Base-by-base conservation (phyloP, 2,329 filamentous ascomycete species). In the Colletotrichum camelliae region DNA sequence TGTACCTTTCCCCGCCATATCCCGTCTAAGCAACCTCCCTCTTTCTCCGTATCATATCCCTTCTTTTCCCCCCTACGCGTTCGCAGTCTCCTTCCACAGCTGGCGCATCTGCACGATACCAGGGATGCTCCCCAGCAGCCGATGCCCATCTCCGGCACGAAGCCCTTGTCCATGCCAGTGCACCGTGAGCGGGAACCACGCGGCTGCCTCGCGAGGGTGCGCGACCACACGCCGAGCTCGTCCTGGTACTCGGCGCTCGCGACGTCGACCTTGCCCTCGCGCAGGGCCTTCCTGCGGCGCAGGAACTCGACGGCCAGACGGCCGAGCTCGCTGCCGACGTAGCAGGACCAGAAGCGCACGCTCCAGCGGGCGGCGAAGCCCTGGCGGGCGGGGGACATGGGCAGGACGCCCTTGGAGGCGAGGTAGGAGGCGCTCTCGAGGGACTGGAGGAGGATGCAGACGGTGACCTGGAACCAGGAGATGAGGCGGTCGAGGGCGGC, bases 341-440 rank as follows among this genome's bases (percentile, higher is more conserved):
- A 95, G 29, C 90, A 89, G 70, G 93, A 91, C 95, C 96, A 98
- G 77, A 94, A 94, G 60, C 95, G 89, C 73, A 91, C 92, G 84
- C 94, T 96, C 92, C 93, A 94, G 21, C 92, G 83, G 84, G 91
- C 93, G 82, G 93, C 92, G 78, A 86, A 88, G 33, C 83, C 89
- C 82, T 94, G 90, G 64, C 89, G 89, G 64, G 89, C 88, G 16
- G 89, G 87, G 7, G 85, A 84, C 85, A 91, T 89, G 18, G 85
- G 88, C 67, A 98, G 82, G 5, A 97, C 90, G 24, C 93, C 93
- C 83, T 96, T 96, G 76, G 88, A 88, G 4, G 92, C 89, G 48
- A 98, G 89, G 86, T 94, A 98, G 18, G 94, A 94, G 52, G 90
- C 89, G 85, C 98, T 98, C 87, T 99, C 97, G 55, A 96, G 88